A percentile compares a stretch with the other conserved stretches of the same genome.
phyloP scores from a whole-genome alignment of 352 stramenopile genomes.

The Thraustotheca clavata region DNA sequence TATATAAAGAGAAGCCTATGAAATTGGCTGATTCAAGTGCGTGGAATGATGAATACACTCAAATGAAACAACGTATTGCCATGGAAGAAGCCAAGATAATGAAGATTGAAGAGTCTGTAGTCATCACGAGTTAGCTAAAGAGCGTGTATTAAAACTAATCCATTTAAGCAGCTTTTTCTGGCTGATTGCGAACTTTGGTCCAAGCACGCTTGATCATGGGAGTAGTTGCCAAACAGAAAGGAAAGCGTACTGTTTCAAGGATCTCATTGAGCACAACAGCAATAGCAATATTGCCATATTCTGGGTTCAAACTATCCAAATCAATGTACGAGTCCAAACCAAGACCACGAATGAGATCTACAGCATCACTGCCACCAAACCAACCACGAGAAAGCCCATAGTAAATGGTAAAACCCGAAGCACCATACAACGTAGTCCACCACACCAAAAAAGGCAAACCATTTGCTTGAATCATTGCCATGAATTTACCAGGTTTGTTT shows the following conservation, averaged over 20 bases:
- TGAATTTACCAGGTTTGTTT: slow-evolving; percentile 59
- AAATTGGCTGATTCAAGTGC: too few relatives aligned
- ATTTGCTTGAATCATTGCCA: slow-evolving; percentile 75
- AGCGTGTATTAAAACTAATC: background rate
- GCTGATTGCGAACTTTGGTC: background rate
- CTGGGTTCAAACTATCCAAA: slow-evolving; percentile 62
- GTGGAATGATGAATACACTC: slow-evolving; percentile 6
- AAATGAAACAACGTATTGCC: slow-evolving; percentile 2
- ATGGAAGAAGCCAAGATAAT: background rate
- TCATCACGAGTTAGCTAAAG: background rate
- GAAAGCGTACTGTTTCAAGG: slow-evolving; percentile 77
- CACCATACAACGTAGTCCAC: slow-evolving; percentile 73
- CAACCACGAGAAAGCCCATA: slow-evolving; percentile 60
- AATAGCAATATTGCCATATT: slow-evolving; percentile 80
- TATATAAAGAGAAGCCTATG: too few relatives aligned
- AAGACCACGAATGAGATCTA: slow-evolving; percentile 76
- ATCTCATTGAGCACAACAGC: slow-evolving; percentile 81
- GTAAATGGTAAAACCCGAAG: slow-evolving; percentile 63
- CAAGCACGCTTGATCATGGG: slow-evolving; percentile 59
- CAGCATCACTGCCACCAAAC: slow-evolving; percentile 62
- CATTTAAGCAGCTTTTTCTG: background rate
- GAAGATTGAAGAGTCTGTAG: background rate
- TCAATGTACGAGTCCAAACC: slow-evolving; percentile 74
- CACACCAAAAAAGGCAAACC: slow-evolving; percentile 76
- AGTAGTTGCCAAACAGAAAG: slow-evolving; percentile 77